Base-by-base conservation (phyloP, 2,329 filamentous ascomycete genomes). In the Apiospora saccharicola region DNA sequence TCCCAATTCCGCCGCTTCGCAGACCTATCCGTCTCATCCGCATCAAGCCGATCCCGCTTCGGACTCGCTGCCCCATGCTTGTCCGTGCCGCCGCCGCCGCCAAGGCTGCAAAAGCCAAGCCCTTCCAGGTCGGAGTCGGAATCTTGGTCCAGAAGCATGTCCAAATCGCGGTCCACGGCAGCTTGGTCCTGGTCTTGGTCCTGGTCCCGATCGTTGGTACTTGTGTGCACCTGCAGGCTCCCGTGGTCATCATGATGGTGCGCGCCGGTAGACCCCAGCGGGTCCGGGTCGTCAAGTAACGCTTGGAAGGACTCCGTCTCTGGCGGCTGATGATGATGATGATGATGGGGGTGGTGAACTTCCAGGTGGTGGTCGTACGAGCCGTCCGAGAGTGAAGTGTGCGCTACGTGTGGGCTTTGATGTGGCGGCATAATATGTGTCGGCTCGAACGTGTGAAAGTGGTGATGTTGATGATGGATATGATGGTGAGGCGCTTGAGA, bases 291-390 rank as follows among this genome's bases (percentile, higher is more conserved):
- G 76, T 86, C 85, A 3, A 90, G 84, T 1, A 90, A 79, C 0
- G 87, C 86, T 71, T 89, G 87, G 76, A 90, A 89, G 64, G 82
- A 81, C 64, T 89, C 85, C 0, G 86, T 81, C 37, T 87, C 85
- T 71, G 79, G 34, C 53, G 79, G 34, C 53, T 61, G 79, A 24
- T 76, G 73, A 12, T 41, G 46, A n/a, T 47, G 46, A n/a, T 47
- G 46, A 22, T 49, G 46, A 6, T 84, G 78, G 44, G 76, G 41
- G 57, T 80, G 76, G 41, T 73, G 72, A 16, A 70, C 70, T 12
- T 67, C 67, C 13, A 71, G 71, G 69, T 78, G 78, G 1, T 75
- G 68, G n/a, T 71, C 75, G 70, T 79, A 80, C 1, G 73, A 64
- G 57, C 57, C 75, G 26, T 71, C 74, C 0, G 74, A 61, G 2